A percentile compares a stretch with the other conserved stretches of the same genome.
These are phyloP conservation scores for Trichoderma polysporum DNA, from an alignment of 2,329 filamentous ascomycete genomes.

Conservation along the genomic window DNA sequence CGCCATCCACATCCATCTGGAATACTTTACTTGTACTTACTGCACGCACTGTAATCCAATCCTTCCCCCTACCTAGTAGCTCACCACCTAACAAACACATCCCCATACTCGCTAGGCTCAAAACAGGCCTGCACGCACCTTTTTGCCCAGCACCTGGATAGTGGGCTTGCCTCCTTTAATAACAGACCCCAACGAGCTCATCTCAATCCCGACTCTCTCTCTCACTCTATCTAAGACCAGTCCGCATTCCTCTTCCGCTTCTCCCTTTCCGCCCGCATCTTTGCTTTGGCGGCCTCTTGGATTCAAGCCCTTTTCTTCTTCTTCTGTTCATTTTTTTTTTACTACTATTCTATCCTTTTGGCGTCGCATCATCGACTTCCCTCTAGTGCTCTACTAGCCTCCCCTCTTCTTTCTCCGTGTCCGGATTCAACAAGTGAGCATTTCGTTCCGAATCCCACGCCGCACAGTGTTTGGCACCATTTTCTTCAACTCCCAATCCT, in stretches of 20 bases:
- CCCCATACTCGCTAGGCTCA: neutral
- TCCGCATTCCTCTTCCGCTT: neutral
- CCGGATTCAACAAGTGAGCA: neutral
- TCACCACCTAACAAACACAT: too few species aligned
- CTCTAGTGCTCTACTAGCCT: neutral
- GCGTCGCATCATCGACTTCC: neutral
- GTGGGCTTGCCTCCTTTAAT: slow-evolving; percentile 19
- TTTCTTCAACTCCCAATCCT: neutral
- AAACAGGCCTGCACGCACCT: slow-evolving; percentile 10
- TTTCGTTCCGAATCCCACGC: neutral
- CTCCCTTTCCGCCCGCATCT: neutral
- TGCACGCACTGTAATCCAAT: neutral
- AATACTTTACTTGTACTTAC: too few species aligned
- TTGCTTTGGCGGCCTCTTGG: neutral
- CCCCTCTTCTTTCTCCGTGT: neutral
- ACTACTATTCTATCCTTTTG: neutral
- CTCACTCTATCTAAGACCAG: neutral
- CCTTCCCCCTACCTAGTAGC: neutral
- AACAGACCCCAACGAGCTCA: neutral
- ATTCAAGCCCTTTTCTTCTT: neutral
- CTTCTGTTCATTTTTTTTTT: neutral
- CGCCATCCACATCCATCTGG: too few species aligned
- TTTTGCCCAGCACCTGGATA: neutral
- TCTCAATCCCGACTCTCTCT: neutral
- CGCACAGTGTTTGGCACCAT: neutral